Evolutionary conservation across 2,329 filamentous ascomycete genomes (phyloP).

Genomic region (Bertia moriformis): DNA sequence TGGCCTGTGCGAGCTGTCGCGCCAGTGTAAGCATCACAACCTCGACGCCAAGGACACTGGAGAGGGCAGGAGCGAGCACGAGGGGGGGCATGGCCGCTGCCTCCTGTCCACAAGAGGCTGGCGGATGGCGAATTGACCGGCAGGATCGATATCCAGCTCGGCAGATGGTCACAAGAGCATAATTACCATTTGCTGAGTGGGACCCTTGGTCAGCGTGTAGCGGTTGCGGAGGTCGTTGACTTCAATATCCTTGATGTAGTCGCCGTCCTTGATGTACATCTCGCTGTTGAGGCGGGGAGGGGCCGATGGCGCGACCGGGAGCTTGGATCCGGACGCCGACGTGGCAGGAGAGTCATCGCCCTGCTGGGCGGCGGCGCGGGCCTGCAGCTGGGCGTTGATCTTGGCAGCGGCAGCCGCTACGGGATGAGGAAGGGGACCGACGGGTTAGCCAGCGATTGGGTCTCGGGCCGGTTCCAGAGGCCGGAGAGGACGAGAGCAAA

Average conservation of each 20-base stretch:
- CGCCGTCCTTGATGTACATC: slow-evolving; percentile 88
- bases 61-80: no score
- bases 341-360: slow-evolving; percentile 75
- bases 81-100: slow-evolving; percentile 1
- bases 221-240: slow-evolving; percentile 95
- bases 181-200: slow-evolving; percentile 99
- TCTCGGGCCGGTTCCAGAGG: no score
- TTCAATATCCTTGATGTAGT: slow-evolving; percentile 98
- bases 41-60: slow-evolving; percentile 37
- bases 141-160: slow-evolving; percentile 12
- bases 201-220: slow-evolving; percentile 91
- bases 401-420: slow-evolving; percentile 73
- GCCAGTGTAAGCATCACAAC: slow-evolving; percentile 57
- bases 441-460: slow-evolving; percentile 13
- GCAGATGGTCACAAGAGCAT: slow-evolving; percentile 47
- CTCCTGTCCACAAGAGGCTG: no score
- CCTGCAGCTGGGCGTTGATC: slow-evolving; percentile 72
- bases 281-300: slow-evolving; percentile 61
- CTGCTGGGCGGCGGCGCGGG: slow-evolving; percentile 79
- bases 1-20: slow-evolving; percentile 45
- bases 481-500: no score
- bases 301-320: slow-evolving; percentile 19
- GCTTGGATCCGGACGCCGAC: slow-evolving; percentile 34
- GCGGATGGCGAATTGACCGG: background rate
- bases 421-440: slow-evolving; percentile 9